Percentiles rank a stretch among this genome's conserved stretches.
Evolutionary conservation across 192 early-diverging fungal genomes (phyloP).

Genomic region (Gamsiella multidivaricata): DNA sequence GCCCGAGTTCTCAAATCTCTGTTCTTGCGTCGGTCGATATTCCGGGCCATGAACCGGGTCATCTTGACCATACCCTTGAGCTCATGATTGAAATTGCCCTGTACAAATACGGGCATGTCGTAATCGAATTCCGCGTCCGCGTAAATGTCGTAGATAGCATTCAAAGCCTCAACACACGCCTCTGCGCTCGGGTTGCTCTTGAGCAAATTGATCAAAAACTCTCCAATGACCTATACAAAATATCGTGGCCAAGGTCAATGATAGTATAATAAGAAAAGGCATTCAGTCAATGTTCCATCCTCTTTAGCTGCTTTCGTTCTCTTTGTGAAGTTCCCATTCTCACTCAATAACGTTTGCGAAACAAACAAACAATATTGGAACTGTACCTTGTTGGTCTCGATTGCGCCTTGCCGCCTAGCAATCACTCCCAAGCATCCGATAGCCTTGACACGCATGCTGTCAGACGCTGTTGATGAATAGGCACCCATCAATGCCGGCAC

Average conservation of each 20-base stretch:
- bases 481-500: conserved; percentile 58
- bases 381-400: conserved; percentile 75
- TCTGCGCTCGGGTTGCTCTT: conserved; percentile 54
- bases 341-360: background rate
- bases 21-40: conserved; percentile 77
- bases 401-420: conserved; percentile 74
- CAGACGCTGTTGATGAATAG: conserved; percentile 51
- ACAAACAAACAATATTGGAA: no score
- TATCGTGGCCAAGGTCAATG: no score
- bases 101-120: conserved; percentile 85
- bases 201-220: conserved; percentile 68
- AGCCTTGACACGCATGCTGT: conserved; percentile 71
- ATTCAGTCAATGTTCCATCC: no score
- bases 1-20: conserved; percentile 77
- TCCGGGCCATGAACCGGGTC: conserved; percentile 62
- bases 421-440: conserved; percentile 81
- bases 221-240: conserved; percentile 71
- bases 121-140: conserved; percentile 85
- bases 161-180: conserved; percentile 78
- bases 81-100: conserved; percentile 66
- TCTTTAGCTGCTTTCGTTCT: no score
- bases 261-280: background rate
- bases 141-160: conserved; percentile 91
- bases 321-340: background rate
- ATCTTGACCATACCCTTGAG: conserved; percentile 65